These are phyloP conservation scores for Trapa incisa DNA, from an alignment of 345 rosid genomes.

Conservation along the genomic window DNA sequence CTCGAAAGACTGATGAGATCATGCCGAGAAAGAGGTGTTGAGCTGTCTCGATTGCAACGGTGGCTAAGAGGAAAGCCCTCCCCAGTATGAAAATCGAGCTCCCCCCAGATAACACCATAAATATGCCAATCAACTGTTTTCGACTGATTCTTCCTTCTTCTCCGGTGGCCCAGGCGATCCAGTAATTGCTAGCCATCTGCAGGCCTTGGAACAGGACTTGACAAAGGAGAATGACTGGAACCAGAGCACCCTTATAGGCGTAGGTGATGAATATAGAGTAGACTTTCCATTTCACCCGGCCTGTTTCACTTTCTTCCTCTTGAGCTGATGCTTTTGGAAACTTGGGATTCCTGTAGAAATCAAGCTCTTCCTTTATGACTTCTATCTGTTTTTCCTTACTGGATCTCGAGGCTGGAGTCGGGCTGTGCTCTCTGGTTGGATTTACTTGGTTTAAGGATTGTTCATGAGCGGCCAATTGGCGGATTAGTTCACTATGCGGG, in stretches of 20 bases:
- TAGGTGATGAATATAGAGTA: slow-evolving; percentile 43
- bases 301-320: slow-evolving; percentile 42
- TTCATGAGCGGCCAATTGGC: slow-evolving; percentile 56
- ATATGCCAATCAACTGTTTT: slow-evolving; percentile 33
- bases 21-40: slow-evolving; percentile 45
- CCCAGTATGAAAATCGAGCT: slow-evolving; percentile 57
- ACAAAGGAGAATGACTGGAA: slow-evolving; percentile 14
- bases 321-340: slow-evolving; percentile 12
- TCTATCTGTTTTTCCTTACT: slow-evolving; percentile 22
- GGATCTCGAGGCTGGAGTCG: not conserved
- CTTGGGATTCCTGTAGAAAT: slow-evolving; percentile 10
- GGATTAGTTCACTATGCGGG: slow-evolving; percentile 45
- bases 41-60: slow-evolving; percentile 48
- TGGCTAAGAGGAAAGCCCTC: slow-evolving; percentile 47
- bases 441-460: slow-evolving; percentile 46
- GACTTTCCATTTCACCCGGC: slow-evolving; percentile 52
- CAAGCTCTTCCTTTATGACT: slow-evolving; percentile 27
- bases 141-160: slow-evolving; percentile 20
- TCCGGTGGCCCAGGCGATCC: slow-evolving; percentile 65
- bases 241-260: slow-evolving; percentile 17
- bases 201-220: slow-evolving; percentile 41
- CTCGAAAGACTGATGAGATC: slow-evolving; percentile 47
- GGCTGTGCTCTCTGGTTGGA: slow-evolving; percentile 13
- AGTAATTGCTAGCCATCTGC: slow-evolving; percentile 60
- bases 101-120: slow-evolving; percentile 42